Conservation (phyloP, 768 basidiomycete species). For the Macrolepiota albuminosa region DNA sequence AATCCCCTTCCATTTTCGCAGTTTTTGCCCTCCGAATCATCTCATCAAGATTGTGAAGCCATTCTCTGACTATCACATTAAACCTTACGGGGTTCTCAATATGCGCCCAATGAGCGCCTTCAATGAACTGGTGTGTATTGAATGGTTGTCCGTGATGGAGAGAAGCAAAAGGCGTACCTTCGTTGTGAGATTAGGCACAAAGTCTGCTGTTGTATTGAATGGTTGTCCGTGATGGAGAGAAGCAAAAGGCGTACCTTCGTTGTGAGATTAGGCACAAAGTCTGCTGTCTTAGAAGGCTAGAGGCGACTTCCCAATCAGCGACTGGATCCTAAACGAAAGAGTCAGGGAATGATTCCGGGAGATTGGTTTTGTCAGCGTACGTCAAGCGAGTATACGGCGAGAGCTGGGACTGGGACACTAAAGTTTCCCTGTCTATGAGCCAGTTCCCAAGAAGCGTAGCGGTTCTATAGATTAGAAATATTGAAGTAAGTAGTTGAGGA, state of each 20-base stretch:
- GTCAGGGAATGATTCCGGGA: background rate
- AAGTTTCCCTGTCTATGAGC: conserved; percentile 41
- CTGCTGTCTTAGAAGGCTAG: conserved; percentile 28
- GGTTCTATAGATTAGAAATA: conserved; percentile 28
- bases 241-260: conserved; percentile 26
- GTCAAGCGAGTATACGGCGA: conserved; percentile 35
- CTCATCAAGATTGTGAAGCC: conserved; percentile 4
- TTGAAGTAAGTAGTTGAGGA: background rate
- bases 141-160: background rate
- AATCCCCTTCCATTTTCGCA: background rate
- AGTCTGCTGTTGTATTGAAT: conserved; percentile 22
- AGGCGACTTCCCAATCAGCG: conserved; percentile 34
- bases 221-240: background rate
- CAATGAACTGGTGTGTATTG: background rate
- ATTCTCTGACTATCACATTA: conserved; percentile 8
- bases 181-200: conserved; percentile 33
- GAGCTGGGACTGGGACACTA: conserved; percentile 37
- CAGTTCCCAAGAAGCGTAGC: conserved; percentile 33
- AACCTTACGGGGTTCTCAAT: conserved; percentile 9
- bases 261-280: conserved; percentile 33
- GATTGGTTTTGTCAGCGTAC: conserved; percentile 19
- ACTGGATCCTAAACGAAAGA: conserved; percentile 37
- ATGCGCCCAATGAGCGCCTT: conserved; percentile 15
- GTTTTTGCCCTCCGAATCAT: background rate
- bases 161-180: conserved; percentile 22